Evolutionary conservation across 1,284 basidiomycete species (phyloP), one percentile per base, ranked within the genome.

Genomic region (Sphagnurus paluster): DNA sequence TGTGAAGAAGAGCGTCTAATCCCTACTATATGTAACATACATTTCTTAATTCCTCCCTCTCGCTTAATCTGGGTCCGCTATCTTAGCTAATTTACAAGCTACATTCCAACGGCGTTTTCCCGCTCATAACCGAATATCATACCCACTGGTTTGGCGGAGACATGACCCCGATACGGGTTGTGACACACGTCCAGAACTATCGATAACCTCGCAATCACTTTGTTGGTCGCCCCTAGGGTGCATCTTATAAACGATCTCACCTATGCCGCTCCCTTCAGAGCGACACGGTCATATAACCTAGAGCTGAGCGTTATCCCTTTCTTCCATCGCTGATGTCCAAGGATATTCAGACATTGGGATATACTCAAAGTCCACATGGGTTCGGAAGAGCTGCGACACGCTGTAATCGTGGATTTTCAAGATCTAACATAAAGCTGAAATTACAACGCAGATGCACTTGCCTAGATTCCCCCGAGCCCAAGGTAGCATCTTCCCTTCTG

Each of bases 1-100:
- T 71, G 81, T 92, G 69, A 97, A 97, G 79, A 86, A 80, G 68
- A 83, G 74, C 63, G 77, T 90, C 72, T 77, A 67, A 76, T 72
- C 55, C 63, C 21, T 25, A 38, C 60, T 64, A 58, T 53, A 64
- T 74, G 71, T 79, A 80, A 62, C 75, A 69, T 71, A 74, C 67
- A 71, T 70, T n/a, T 66, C 66, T 74, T 75, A 75, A 76, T 39
- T 72, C 57, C 64, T 64, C 63, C 64, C 57, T 64, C 64, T 63
- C 63, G 67, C 66, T 70, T 66, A 64, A 67, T 67, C 59, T 65
- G 67, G 64, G 62, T 68, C 59, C 65, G 54, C 56, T 50, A 57
- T 63, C 60, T 66, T 66, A 63, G 61, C 64, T 67, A 62, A 68
- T 64, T 64, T 65, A 68, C 62, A 71, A 68, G 26, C 65, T 51